Percentiles rank a stretch among this genome's conserved stretches.
phyloP scores from a whole-genome alignment of 2,329 filamentous ascomycete species.

The Penicillium glabrum region DNA sequence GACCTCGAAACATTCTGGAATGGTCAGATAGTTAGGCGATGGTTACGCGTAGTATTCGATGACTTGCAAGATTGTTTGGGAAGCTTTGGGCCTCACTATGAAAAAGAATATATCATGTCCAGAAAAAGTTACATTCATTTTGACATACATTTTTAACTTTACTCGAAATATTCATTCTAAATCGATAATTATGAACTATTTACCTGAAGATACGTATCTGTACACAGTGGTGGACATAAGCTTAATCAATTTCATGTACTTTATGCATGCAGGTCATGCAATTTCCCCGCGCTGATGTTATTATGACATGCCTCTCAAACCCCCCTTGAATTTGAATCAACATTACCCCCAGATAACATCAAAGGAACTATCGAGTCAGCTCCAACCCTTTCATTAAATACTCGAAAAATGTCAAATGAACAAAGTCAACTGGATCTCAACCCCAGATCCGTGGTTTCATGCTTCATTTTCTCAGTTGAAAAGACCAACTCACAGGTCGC shows the following conservation, averaged over 20 bases:
- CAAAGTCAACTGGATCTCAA: constrained; percentile 14
- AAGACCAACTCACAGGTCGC: constrained; percentile 50
- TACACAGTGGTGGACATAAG: too few relatives aligned
- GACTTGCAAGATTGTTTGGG: too few relatives aligned
- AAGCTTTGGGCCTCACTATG: too few relatives aligned
- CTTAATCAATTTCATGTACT: too few relatives aligned
- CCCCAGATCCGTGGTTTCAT: constrained; percentile 43
- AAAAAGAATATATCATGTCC: too few relatives aligned
- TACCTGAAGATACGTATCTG: background rate
- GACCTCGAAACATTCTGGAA: too few relatives aligned
- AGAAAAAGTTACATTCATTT: too few relatives aligned
- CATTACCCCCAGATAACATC: background rate
- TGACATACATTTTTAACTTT: too few relatives aligned
- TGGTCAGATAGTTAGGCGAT: too few relatives aligned
- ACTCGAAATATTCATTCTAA: too few relatives aligned
- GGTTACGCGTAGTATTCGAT: too few relatives aligned
- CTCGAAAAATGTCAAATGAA: constrained; percentile 4
- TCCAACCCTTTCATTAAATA: background rate
- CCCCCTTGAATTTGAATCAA: background rate
- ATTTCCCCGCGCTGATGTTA: constrained; percentile 12
- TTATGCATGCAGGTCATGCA: background rate
- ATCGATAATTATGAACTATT: background rate
- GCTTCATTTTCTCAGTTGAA: constrained; percentile 41
- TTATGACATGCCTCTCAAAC: constrained; percentile 7
- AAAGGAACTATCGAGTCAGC: background rate